Conservation (phyloP, 345 rosid genomes). For the Ceriops decandra region DNA sequence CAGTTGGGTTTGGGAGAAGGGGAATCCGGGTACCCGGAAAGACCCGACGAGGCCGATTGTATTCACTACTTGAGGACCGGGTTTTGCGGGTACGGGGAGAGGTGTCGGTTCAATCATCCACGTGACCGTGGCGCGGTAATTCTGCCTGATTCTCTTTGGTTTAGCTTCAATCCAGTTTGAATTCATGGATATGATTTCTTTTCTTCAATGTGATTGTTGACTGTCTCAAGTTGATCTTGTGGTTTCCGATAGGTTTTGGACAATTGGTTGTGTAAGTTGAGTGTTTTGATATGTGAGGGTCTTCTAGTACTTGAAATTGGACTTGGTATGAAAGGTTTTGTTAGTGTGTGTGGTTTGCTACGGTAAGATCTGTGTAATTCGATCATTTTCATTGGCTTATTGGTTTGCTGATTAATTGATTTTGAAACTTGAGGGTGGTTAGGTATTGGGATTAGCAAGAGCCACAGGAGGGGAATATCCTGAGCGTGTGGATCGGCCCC, state of each 20-base stretch:
- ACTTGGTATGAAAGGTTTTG: neutral
- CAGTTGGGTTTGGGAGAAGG: slow-evolving; percentile 52
- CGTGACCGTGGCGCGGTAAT: slow-evolving; percentile 70
- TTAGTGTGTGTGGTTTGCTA: slow-evolving; percentile 1
- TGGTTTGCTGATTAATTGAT: slow-evolving; percentile 38
- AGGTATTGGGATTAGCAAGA: slow-evolving; percentile 64
- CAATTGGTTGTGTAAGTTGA: neutral
- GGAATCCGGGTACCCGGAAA: slow-evolving; percentile 65
- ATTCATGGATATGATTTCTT: neutral
- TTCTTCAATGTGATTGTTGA: neutral
- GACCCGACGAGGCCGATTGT: slow-evolving; percentile 77
- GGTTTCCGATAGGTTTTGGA: slow-evolving; percentile 5
- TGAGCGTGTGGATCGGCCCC: slow-evolving; percentile 71
- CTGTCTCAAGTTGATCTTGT: slow-evolving; percentile 9
- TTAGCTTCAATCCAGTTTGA: neutral
- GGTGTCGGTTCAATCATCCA: slow-evolving; percentile 98
- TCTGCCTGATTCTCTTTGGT: neutral
- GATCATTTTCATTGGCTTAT: slow-evolving; percentile 16
- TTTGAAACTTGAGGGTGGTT: slow-evolving; percentile 9
- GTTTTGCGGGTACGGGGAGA: slow-evolving; percentile 66
- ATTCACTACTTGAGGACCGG: slow-evolving; percentile 76
- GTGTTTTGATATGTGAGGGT: neutral
- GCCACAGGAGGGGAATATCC: slow-evolving; percentile 61
- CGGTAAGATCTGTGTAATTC: slow-evolving; percentile 18
- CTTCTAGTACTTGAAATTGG: neutral